Conservation (phyloP, 345 rosid species). For the Limnanthes douglasii region DNA sequence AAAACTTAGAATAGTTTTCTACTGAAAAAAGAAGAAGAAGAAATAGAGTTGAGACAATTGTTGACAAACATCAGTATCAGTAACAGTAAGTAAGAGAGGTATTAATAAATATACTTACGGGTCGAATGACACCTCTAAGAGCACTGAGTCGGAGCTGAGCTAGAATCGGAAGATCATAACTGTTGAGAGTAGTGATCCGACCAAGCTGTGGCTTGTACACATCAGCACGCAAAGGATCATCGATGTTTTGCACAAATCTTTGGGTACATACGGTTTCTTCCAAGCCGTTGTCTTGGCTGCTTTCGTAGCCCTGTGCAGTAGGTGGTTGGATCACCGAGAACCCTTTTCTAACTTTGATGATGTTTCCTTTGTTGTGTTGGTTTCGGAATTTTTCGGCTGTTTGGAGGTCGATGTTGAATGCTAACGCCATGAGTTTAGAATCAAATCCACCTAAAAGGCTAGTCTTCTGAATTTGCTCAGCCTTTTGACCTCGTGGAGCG, state of each 20-base stretch:
- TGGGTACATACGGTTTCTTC: constrained; percentile 44
- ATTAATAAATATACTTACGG: constrained; percentile 11
- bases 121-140: constrained; percentile 28
- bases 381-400: constrained; percentile 25
- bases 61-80: no score
- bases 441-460: constrained; percentile 33
- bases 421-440: constrained; percentile 24
- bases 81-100: no score
- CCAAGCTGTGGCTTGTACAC: constrained; percentile 46
- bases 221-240: constrained; percentile 35
- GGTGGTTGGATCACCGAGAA: constrained; percentile 34
- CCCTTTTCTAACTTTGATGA: constrained; percentile 24
- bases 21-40: no score
- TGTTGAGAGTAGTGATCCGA: constrained; percentile 34
- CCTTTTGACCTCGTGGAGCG: constrained; percentile 15
- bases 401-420: constrained; percentile 22
- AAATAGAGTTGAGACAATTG: no score
- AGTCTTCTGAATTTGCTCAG: constrained; percentile 13
- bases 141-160: constrained; percentile 34
- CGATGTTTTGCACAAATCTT: constrained; percentile 22
- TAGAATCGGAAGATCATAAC: constrained; percentile 46
- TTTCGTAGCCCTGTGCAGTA: constrained; percentile 4
- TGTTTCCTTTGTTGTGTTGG: constrained; percentile 33
- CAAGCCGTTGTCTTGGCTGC: constrained; percentile 21
- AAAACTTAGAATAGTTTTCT: no score